phyloP scores from a whole-genome alignment of 2,329 filamentous ascomycete genomes.

The Alternaria brassicae region DNA sequence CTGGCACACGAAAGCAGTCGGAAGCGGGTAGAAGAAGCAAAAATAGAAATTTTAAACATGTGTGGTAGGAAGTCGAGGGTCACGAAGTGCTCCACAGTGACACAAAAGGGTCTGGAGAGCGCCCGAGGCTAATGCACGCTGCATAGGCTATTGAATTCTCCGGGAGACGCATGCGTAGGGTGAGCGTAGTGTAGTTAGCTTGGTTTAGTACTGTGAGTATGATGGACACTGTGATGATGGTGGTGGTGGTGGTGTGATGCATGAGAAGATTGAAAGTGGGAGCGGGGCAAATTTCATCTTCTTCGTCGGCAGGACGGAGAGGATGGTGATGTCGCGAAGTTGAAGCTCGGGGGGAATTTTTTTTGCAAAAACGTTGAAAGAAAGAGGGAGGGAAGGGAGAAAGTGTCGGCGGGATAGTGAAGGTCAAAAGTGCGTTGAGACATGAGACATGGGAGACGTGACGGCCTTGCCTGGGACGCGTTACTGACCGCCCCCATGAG shows the following conservation, averaged over 20 bases:
- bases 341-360: too few relatives aligned
- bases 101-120: too few relatives aligned
- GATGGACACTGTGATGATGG: not conserved
- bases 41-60: not conserved
- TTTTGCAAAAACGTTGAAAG: too few relatives aligned
- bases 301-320: too few relatives aligned
- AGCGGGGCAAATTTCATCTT: not conserved
- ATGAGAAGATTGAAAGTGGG: not conserved
- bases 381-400: too few relatives aligned
- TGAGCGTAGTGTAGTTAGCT: not conserved
- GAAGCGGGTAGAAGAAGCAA: not conserved
- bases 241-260: not conserved
- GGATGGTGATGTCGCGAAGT: too few relatives aligned
- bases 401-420: too few relatives aligned
- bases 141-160: conserved; percentile 26
- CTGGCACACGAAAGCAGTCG: not conserved
- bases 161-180: conserved; percentile 6
- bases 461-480: too few relatives aligned
- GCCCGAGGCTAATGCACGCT: conserved; percentile 10
- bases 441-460: too few relatives aligned
- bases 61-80: too few relatives aligned
- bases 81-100: conserved; percentile 10
- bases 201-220: not conserved
- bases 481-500: too few relatives aligned
- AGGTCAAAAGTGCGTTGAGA: too few relatives aligned